phyloP scores from a whole-genome alignment of 371 early-diverging fungal species.

The Capillidium heterosporum region DNA sequence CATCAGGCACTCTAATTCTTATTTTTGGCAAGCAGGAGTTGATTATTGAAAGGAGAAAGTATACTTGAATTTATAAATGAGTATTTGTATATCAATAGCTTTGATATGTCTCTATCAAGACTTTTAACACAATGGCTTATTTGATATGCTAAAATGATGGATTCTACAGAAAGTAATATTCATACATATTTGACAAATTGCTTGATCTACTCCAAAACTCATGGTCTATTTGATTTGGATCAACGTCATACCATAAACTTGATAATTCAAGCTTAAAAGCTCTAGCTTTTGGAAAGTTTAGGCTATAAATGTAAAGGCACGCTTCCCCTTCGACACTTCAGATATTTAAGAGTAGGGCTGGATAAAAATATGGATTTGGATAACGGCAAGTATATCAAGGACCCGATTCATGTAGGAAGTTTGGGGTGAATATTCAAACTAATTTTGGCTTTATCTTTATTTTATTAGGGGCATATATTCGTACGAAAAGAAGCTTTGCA shows the following conservation, averaged over 20 bases:
- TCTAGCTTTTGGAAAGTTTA: neutral
- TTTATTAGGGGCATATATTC: slow-evolving; percentile 44
- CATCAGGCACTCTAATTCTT: too few species aligned
- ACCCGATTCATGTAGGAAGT: slow-evolving; percentile 4
- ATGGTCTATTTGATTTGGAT: neutral
- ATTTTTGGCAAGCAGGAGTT: too few species aligned
- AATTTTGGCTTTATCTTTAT: neutral
- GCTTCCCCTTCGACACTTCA: neutral
- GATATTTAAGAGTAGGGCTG: neutral
- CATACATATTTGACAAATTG: neutral
- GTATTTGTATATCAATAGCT: neutral
- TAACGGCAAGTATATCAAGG: neutral
- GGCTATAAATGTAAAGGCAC: neutral
- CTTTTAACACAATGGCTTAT: neutral
- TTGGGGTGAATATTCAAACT: neutral
- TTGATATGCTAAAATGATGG: neutral
- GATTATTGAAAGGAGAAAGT: too few species aligned
- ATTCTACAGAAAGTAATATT: neutral
- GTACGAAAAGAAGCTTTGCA: slow-evolving; percentile 44
- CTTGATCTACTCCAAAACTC: neutral
- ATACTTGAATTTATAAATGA: too few species aligned
- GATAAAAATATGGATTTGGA: neutral
- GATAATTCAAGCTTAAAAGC: neutral
- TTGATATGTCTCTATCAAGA: too few species aligned
- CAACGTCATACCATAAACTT: neutral